Evolutionary conservation across 2,329 filamentous ascomycete genomes (phyloP).

Genomic region (Dactylonectria estremocensis): DNA sequence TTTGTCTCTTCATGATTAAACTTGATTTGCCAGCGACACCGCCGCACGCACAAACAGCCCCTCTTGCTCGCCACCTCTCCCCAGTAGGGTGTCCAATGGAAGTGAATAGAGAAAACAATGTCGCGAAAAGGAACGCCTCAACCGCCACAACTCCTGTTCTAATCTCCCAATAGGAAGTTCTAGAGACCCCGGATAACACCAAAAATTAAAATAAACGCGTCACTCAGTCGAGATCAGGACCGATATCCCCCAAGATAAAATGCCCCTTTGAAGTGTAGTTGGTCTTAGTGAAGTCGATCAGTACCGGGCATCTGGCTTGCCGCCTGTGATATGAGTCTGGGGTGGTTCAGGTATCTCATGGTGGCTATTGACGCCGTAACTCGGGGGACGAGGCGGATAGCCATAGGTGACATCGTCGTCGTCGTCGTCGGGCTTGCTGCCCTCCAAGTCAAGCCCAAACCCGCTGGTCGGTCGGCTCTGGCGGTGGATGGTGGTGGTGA

Average conservation of each 20-base stretch:
- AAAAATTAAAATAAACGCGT: slow-evolving; percentile 15
- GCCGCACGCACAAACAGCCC: slow-evolving; percentile 9
- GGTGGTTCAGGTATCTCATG: slow-evolving; percentile 38
- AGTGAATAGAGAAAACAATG: slow-evolving; percentile 8
- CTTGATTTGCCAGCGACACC: background rate
- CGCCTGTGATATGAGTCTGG: slow-evolving; percentile 46
- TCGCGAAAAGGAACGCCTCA: slow-evolving; percentile 11
- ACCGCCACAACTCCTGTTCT: slow-evolving; percentile 19
- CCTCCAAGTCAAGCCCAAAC: slow-evolving; percentile 19
- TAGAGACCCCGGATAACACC: background rate
- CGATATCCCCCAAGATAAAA: background rate
- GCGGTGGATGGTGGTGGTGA: slow-evolving; percentile 57
- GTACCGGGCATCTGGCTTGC: slow-evolving; percentile 19
- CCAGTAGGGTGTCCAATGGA: background rate
- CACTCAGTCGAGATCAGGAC: background rate
- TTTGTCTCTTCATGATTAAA: slow-evolving; percentile 3
- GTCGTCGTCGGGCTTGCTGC: slow-evolving; percentile 9
- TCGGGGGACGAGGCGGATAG: slow-evolving; percentile 31
- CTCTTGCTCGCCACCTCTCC: background rate
- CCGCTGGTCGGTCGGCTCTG: slow-evolving; percentile 50
- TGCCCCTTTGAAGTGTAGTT: background rate
- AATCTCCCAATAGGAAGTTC: slow-evolving; percentile 5
- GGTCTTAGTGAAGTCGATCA: no score
- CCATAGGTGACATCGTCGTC: slow-evolving; percentile 36
- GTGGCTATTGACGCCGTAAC: slow-evolving; percentile 28